Evolutionary conservation across 441 rosid species (phyloP).

Genomic region (Pelargonium fulgidum): DNA sequence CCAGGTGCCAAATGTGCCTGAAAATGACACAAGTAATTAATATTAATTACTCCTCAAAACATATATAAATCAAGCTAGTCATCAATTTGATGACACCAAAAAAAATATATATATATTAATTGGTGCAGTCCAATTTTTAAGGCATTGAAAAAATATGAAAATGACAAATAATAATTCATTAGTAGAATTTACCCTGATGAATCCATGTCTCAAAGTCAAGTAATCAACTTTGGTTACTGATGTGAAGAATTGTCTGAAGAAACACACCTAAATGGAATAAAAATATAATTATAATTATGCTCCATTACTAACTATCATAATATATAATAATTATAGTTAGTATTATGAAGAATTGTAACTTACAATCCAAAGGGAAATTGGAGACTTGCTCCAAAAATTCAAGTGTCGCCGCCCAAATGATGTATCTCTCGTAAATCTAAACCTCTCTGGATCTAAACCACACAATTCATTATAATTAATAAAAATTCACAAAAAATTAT

Average conservation of each 20-base stretch:
- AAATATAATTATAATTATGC: too few relatives aligned
- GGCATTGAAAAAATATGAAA: too few relatives aligned
- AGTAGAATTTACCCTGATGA: slow-evolving; percentile 46
- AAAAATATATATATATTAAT: too few relatives aligned
- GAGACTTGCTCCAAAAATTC: slow-evolving; percentile 59
- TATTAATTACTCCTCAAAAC: too few relatives aligned
- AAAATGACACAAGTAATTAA: neutral
- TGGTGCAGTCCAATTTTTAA: too few relatives aligned
- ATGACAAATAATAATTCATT: too few relatives aligned
- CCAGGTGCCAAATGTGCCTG: slow-evolving; percentile 92
- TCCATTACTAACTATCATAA: too few relatives aligned
- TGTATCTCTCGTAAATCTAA: slow-evolving; percentile 87
- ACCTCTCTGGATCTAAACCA: slow-evolving; percentile 89
- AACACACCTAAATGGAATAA: slow-evolving; percentile 55
- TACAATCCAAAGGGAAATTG: slow-evolving; percentile 74
- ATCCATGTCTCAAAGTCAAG: slow-evolving; percentile 81
- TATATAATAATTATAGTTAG: neutral
- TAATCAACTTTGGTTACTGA: slow-evolving; percentile 88
- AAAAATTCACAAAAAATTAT: neutral
- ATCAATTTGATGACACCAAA: too few relatives aligned
- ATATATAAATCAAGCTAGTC: too few relatives aligned
- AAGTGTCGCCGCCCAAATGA: slow-evolving; percentile 84
- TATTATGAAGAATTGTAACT: slow-evolving; percentile 22
- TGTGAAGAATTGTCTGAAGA: slow-evolving; percentile 89
- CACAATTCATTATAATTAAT: neutral